These are phyloP conservation scores for Cavenderia fasciculata DNA, from an alignment of 78 protist species.

Conservation along the genomic window DNA sequence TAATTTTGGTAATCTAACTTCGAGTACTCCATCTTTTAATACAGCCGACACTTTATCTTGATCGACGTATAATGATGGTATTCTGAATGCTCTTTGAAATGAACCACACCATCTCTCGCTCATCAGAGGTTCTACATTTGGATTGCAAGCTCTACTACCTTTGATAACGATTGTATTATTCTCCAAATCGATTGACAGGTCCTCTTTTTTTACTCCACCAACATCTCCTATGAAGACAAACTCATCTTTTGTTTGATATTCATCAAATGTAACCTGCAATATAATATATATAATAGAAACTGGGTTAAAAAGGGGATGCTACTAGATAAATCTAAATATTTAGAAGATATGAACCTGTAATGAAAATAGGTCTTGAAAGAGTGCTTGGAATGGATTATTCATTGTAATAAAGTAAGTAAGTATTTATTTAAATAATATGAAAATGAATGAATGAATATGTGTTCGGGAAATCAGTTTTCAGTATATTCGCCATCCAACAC, in stretches of 20 bases:
- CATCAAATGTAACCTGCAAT: conserved; percentile 5
- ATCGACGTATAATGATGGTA: not conserved
- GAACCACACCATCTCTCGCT: conserved; percentile 15
- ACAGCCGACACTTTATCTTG: not conserved
- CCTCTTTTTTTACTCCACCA: conserved; percentile 1
- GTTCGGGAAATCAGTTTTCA: too few relatives aligned
- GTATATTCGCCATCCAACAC: too few relatives aligned
- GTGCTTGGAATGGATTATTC: too few relatives aligned
- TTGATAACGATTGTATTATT: not conserved
- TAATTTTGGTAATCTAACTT: conserved; percentile 9
- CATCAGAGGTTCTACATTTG: not conserved
- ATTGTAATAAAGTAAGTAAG: too few relatives aligned
- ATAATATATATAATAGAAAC: too few relatives aligned
- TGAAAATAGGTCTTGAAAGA: too few relatives aligned
- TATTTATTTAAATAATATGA: too few relatives aligned
- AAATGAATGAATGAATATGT: too few relatives aligned
- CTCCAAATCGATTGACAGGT: not conserved
- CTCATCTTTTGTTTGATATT: conserved; percentile 13
- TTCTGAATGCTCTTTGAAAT: conserved; percentile 3
- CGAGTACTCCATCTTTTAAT: conserved; percentile 4
- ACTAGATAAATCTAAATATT: too few relatives aligned
- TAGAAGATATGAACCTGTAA: too few relatives aligned
- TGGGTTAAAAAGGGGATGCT: too few relatives aligned
- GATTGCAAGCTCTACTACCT: not conserved
- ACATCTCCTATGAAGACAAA: conserved; percentile 16